Base-by-base conservation (phyloP, 2,329 filamentous ascomycete species). In the Aspergillus proliferans region DNA sequence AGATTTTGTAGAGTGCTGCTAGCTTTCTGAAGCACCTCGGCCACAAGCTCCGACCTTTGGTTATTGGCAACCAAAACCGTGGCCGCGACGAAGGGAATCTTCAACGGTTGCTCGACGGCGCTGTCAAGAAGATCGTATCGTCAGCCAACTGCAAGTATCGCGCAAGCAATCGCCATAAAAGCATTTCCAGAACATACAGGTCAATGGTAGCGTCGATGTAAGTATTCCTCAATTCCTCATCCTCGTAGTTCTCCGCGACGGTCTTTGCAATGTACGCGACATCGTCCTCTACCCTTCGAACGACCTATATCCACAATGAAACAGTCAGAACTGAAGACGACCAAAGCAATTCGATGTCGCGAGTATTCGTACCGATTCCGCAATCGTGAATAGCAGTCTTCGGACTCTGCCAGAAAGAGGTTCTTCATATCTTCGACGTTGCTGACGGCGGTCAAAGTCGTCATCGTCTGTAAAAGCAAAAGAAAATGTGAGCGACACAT, bases 21-120 rank as follows among this genome's bases (percentile, higher is more conserved):
- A 40, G 85, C 75, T 57, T 80, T 82, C 46, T 73, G 76, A 57
- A 97, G 75, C 18, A 95, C 75, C 55, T 89, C 82, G 34, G 78
- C 77, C 28, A 86, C 81, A 33, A 95, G 77, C 57, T 93, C 87
- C 4, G 86, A 77, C 64, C 88, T 89, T 59, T 87, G 73, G 22
- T 82, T 80, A 72, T 97, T 96, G 56, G 85, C 80, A 49, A 89
- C 80, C 50, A 95, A 78, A 40, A 94, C 80, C 12, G 92, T 84
- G 18, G 87, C 88, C 8, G 91, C 90, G 34, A 95, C 80, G 66
- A 96, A 97, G 0, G 93, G 92, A n/a, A 90, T 94, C 76, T 97
- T 97, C 69, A 98, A 85, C 1, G 93, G 93, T 72, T 98, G 93
- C 72, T 98, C 93, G 33, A 88, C 68, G 40, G 87, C 79, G 56